Evolutionary conservation across 2,329 filamentous ascomycete genomes (phyloP), one percentile per base, ranked within the genome.

Genomic region (Colletotrichum sojae): DNA sequence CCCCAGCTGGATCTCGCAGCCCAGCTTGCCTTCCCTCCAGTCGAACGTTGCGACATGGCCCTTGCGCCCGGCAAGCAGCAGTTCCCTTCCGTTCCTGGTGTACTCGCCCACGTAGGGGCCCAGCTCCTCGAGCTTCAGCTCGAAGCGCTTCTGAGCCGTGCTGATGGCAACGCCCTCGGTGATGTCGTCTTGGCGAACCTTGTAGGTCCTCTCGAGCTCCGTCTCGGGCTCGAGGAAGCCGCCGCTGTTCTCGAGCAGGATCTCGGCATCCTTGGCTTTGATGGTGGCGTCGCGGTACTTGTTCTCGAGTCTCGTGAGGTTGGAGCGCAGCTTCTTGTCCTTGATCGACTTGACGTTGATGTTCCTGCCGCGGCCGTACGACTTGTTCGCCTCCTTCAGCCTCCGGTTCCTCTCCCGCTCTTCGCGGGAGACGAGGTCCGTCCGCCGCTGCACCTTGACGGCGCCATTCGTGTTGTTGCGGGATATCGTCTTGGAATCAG

Each of bases 11-110:
- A 98, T 76, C 79, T 99, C 96, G 78, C 94, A 98, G 6, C 93
- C 94, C 69, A 98, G 83, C 80, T 95, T 97, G 49, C 95, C 95
- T 73, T 92, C 92, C 72, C 95, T 87, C 95, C 96, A 99, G 81
- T 99, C 95, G 89, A 98, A 97, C 0, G 93, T 95, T 65, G 96
- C 95, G 73, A 99, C 86, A 89, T 99, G 96, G 15, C 96, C 96
- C 81, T 97, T 98, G 69, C 94, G 87, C 31, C 96, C 95, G 13
- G 92, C 94, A 40, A 99, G 85, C 62, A 99, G 83, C 71, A 99
- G 82, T 75, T 97, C 91, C 73, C 93, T 89, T 55, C 96, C 96
- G 76, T 97, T 98, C 52, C 94, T 88, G 55, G 94, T 94, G 81
- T 97, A 99, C 73, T 98, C 94, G 77, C 91, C 92, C 1, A 91